Percentiles rank a stretch among this genome's conserved stretches.
These are phyloP conservation scores for Bipolaris bicolor DNA, from an alignment of 2,329 filamentous ascomycete genomes.

Conservation along the genomic window DNA sequence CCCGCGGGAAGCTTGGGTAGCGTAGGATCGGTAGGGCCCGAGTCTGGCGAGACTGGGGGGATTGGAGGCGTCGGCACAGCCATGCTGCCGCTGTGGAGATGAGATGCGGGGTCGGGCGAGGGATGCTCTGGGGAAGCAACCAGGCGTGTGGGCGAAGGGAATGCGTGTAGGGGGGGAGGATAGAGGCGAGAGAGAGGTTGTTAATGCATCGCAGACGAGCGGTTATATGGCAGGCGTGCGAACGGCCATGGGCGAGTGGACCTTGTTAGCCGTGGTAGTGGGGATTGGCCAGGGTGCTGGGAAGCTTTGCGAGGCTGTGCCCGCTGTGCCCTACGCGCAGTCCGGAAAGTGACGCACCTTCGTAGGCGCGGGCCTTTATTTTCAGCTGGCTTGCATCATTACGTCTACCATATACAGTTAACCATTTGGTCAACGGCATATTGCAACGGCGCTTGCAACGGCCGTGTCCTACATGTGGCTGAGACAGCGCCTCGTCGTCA, in stretches of 20 bases:
- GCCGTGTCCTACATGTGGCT: conserved; percentile 10
- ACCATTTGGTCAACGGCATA: conserved; percentile 1
- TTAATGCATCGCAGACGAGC: conserved; percentile 21
- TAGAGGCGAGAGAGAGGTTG: conserved; percentile 1
- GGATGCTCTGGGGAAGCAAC: neutral
- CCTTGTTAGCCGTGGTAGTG: conserved; percentile 28
- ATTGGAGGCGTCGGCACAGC: conserved; percentile 46
- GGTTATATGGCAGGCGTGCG: conserved; percentile 30
- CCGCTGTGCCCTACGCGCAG: conserved; percentile 19
- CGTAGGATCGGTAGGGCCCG: conserved; percentile 48
- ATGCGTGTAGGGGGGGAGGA: neutral
- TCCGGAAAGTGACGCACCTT: conserved; percentile 16
- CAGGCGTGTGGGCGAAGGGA: conserved; percentile 1
- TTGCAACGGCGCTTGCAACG: neutral
- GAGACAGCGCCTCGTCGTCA: conserved; percentile 2
- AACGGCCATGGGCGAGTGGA: conserved; percentile 25
- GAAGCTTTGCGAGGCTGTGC: conserved; percentile 20
- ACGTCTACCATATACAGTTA: conserved; percentile 7
- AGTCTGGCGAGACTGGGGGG: conserved; percentile 47
- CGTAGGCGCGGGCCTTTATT: conserved; percentile 8
- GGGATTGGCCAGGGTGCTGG: conserved; percentile 19
- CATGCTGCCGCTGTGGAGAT: conserved; percentile 30
- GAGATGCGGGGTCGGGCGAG: conserved; percentile 10
- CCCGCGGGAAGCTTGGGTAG: conserved; percentile 48
- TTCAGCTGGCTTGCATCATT: conserved; percentile 20